A percentile compares a stretch with the other conserved stretches of the same genome.
Evolutionary conservation across 2,329 filamentous ascomycete genomes (phyloP).

Genomic region (Alternaria rosae): DNA sequence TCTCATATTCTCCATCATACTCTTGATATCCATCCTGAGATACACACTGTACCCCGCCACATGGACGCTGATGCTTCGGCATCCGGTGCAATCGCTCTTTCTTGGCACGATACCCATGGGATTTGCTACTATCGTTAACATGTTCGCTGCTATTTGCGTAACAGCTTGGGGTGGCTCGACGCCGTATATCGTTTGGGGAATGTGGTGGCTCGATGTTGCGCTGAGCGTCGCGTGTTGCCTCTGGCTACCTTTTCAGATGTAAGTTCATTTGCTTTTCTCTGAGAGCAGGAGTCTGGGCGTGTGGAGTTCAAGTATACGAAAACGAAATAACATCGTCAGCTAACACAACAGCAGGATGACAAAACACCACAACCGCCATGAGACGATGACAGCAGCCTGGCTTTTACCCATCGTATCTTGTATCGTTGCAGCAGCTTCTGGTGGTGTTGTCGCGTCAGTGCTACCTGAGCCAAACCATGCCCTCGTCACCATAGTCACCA

Average conservation of each 20-base stretch:
- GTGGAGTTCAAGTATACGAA: neutral
- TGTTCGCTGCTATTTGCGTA: conserved; percentile 67
- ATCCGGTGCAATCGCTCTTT: conserved; percentile 72
- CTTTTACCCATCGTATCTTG: conserved; percentile 71
- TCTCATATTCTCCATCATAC: conserved; percentile 62
- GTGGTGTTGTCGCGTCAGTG: conserved; percentile 66
- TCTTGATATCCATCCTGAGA: conserved; percentile 62
- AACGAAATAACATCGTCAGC: neutral
- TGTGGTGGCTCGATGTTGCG: conserved; percentile 59
- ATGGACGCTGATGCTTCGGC: conserved; percentile 70
- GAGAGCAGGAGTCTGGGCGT: neutral
- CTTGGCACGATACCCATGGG: conserved; percentile 72
- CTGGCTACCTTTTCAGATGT: conserved; percentile 41
- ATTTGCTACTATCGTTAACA: conserved; percentile 71
- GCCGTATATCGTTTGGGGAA: conserved; percentile 53
- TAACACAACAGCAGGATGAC: conserved; percentile 31
- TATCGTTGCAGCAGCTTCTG: conserved; percentile 70
- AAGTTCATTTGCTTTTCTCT: neutral
- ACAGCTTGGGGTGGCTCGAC: conserved; percentile 65
- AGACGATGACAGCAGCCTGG: conserved; percentile 67
- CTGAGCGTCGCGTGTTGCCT: conserved; percentile 53
- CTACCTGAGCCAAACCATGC: conserved; percentile 64
- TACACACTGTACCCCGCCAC: conserved; percentile 72
- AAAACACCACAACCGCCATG: conserved; percentile 32
- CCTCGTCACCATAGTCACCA: conserved; percentile 66